Conservation (phyloP, 805 yeast genomes). For the Candida vaughaniae region DNA sequence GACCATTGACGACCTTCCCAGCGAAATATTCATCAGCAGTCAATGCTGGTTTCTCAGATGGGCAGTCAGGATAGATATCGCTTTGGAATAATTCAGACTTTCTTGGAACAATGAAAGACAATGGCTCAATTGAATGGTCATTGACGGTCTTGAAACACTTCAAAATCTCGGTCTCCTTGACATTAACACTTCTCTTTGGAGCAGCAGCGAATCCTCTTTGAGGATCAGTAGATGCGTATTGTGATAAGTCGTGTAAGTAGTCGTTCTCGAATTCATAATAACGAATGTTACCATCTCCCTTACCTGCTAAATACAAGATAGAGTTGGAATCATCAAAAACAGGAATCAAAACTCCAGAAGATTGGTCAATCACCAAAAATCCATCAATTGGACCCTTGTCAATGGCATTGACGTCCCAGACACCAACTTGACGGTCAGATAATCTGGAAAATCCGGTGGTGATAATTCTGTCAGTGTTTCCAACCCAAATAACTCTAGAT, state of each 20-base stretch:
- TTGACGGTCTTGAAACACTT: constrained; percentile 83
- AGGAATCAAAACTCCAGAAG: constrained; percentile 93
- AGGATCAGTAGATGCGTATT: constrained; percentile 83
- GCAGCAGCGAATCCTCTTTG: constrained; percentile 94
- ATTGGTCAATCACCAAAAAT: constrained; percentile 79
- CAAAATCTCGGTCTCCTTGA: constrained; percentile 81
- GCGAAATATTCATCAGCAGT: constrained; percentile 74
- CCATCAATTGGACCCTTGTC: constrained; percentile 87
- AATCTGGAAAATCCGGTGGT: constrained; percentile 94
- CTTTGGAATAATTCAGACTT: constrained; percentile 89
- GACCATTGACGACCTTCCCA: constrained; percentile 83
- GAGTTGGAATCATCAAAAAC: constrained; percentile 79
- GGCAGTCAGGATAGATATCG: constrained; percentile 91
- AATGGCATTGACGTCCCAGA: constrained; percentile 83
- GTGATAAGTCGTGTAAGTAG: constrained; percentile 79
- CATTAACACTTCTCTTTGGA: constrained; percentile 78
- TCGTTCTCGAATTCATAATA: constrained; percentile 89
- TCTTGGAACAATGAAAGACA: constrained; percentile 92
- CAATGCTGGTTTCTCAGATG: constrained; percentile 75
- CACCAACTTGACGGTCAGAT: constrained; percentile 92
- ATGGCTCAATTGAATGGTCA: constrained; percentile 83
- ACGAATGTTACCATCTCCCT: constrained; percentile 97
- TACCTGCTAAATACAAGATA: constrained; percentile 87
- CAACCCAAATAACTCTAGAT: constrained; percentile 86
- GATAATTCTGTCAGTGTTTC: constrained; percentile 76